Conservation (phyloP, 1,139 yeast species). For the Candida sp. region DNA sequence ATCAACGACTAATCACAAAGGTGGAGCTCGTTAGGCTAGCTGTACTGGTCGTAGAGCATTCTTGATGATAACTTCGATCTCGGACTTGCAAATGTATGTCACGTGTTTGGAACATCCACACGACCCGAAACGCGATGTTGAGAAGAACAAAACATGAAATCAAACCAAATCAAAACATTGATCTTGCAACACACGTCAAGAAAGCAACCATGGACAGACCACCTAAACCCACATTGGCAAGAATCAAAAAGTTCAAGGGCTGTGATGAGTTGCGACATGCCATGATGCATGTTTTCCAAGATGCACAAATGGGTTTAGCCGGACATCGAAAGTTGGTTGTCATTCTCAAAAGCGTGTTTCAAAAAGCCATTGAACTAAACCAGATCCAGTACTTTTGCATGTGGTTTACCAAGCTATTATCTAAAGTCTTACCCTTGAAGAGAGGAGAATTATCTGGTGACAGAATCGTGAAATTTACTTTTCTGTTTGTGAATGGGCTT, state of each 20-base stretch:
- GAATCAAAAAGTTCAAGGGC: slow-evolving; percentile 24
- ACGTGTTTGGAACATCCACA: background rate
- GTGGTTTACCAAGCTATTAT: slow-evolving; percentile 62
- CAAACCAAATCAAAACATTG: slow-evolving; percentile 1
- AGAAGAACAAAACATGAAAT: background rate
- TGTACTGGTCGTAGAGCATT: background rate
- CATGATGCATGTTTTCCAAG: slow-evolving; percentile 77
- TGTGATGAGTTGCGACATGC: slow-evolving; percentile 40
- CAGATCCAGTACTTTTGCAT: slow-evolving; percentile 62
- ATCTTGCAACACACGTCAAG: background rate
- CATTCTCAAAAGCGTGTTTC: slow-evolving; percentile 62
- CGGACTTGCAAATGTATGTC: background rate
- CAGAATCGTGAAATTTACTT: slow-evolving; percentile 74
- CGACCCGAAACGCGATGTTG: background rate
- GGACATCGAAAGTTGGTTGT: slow-evolving; percentile 79
- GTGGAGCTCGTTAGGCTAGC: background rate
- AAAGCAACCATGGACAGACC: slow-evolving; percentile 8
- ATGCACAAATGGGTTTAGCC: slow-evolving; percentile 74
- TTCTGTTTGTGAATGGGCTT: slow-evolving; percentile 62
- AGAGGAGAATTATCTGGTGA: slow-evolving; percentile 79
- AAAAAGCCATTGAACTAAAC: slow-evolving; percentile 55
- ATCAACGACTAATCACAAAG: no score
- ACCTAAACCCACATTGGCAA: slow-evolving; percentile 20
- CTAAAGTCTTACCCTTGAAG: slow-evolving; percentile 69
- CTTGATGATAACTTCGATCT: background rate